A percentile compares a stretch with the other conserved stretches of the same genome.
These are phyloP conservation scores for Somion occarium DNA, from an alignment of 1,284 basidiomycete species.

Conservation along the genomic window DNA sequence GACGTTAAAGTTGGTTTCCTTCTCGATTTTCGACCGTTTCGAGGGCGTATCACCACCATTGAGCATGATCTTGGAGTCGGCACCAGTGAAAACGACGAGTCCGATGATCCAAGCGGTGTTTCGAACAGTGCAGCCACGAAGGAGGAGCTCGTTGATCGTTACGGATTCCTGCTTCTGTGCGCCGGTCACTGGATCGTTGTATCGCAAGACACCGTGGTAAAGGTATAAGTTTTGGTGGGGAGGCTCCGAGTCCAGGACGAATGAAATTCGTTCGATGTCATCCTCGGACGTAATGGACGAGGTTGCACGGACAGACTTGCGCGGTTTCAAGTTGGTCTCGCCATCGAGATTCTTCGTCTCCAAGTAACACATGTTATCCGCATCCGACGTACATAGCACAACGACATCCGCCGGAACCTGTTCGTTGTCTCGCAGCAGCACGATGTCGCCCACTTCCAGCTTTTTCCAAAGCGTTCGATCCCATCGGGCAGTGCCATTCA, in stretches of 20 bases:
- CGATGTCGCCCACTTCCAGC: slow-evolving; percentile 94
- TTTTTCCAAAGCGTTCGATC: slow-evolving; percentile 98
- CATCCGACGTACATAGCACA: slow-evolving; percentile 83
- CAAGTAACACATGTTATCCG: slow-evolving; percentile 82
- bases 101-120: slow-evolving; percentile 96
- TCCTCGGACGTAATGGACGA: slow-evolving; percentile 80
- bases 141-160: slow-evolving; percentile 89
- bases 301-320: slow-evolving; percentile 77
- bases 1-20: slow-evolving; percentile 99
- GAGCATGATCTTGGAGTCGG: slow-evolving; percentile 97
- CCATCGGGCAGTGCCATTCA: slow-evolving; percentile 78
- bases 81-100: slow-evolving; percentile 90
- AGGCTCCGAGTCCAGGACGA: slow-evolving; percentile 88
- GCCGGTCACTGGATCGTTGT: slow-evolving; percentile 47
- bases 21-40: slow-evolving; percentile 95
- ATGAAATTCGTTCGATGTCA: slow-evolving; percentile 84
- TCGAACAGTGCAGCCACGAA: slow-evolving; percentile 89
- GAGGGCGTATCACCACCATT: slow-evolving; percentile 91
- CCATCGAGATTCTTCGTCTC: slow-evolving; percentile 97
- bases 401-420: slow-evolving; percentile 95
- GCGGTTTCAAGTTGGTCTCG: slow-evolving; percentile 93
- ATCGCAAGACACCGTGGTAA: slow-evolving; percentile 85
- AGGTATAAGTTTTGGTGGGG: slow-evolving; percentile 92
- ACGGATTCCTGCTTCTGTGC: slow-evolving; percentile 62
- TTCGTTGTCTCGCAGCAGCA: slow-evolving; percentile 88